Conservation (phyloP, 1,139 yeast genomes). For the Blastobotrys arbuscula region DNA sequence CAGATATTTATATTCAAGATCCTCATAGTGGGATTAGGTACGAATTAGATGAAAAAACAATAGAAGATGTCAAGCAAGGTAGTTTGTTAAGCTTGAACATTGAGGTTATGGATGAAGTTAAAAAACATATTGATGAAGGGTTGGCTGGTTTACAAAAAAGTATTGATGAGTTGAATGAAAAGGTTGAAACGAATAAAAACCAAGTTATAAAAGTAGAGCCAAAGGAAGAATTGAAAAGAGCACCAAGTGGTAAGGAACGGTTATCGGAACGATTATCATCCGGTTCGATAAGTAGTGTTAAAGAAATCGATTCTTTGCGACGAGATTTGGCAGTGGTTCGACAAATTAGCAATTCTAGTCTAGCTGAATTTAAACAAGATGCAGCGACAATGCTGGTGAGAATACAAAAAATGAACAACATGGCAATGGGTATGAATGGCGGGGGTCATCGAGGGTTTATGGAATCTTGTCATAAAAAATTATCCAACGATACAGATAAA, state of each 20-base stretch:
- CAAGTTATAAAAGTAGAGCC: not conserved
- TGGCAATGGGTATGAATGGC: constrained; percentile 37
- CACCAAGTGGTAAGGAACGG: constrained; percentile 1
- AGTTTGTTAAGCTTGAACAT: constrained; percentile 54
- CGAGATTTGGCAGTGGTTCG: constrained; percentile 59
- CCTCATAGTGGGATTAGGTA: constrained; percentile 55
- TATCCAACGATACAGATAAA: constrained; percentile 71
- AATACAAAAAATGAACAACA: constrained; percentile 43
- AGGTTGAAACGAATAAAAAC: constrained; percentile 25
- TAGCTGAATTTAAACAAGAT: constrained; percentile 40
- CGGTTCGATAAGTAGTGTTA: not conserved
- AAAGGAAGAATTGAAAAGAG: not conserved
- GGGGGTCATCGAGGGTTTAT: constrained; percentile 61
- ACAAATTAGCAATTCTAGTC: constrained; percentile 50
- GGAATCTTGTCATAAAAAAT: constrained; percentile 66
- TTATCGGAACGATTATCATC: not conserved
- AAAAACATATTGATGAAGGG: constrained; percentile 33
- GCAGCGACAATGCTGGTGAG: constrained; percentile 44
- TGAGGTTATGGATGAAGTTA: constrained; percentile 32
- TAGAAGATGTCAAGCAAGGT: constrained; percentile 57
- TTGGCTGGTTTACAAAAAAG: constrained; percentile 28
- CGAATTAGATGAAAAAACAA: constrained; percentile 68
- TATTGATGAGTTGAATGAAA: constrained; percentile 35
- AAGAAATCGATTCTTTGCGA: constrained; percentile 35
- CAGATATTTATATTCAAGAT: constrained; percentile 75